phyloP scores from a whole-genome alignment of 768 basidiomycete genomes.

The Lactifluus echinatus region DNA sequence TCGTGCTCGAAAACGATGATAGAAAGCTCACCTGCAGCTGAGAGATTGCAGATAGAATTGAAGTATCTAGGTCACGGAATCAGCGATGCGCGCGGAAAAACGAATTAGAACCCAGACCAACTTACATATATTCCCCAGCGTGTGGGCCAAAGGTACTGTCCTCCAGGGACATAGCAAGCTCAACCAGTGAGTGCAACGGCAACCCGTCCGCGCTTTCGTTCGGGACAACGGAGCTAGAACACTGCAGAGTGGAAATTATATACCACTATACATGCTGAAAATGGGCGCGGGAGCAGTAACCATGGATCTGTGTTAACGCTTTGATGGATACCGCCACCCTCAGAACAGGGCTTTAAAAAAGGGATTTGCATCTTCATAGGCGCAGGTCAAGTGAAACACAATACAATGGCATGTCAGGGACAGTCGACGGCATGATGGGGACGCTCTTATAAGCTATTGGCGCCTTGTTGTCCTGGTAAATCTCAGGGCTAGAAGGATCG shows the following conservation, averaged over 20 bases:
- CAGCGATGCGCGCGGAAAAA: no score
- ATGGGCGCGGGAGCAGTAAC: not conserved
- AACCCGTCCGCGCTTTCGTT: no score
- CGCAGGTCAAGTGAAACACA: not conserved
- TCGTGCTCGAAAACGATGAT: no score
- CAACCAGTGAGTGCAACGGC: not conserved
- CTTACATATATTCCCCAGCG: not conserved
- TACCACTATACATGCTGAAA: not conserved
- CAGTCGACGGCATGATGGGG: not conserved
- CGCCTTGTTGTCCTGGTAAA: not conserved
- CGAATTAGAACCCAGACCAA: not conserved
- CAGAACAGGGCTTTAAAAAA: not conserved
- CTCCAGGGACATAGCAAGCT: conserved; percentile 2
- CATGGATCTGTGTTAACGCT: not conserved
- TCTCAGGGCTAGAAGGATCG: not conserved
- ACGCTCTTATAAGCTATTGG: not conserved
- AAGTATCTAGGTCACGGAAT: no score
- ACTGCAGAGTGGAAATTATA: not conserved
- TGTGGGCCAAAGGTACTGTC: not conserved
- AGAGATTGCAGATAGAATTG: no score
- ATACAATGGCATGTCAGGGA: no score
- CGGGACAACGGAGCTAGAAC: not conserved
- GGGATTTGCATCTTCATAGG: not conserved
- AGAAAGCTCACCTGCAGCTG: no score
- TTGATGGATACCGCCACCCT: not conserved